Percentiles rank a stretch among this genome's conserved stretches.
These are phyloP conservation scores for Eragrostis nindensis DNA, from an alignment of 176 grass and related monocot genomes.

Conservation along the genomic window DNA sequence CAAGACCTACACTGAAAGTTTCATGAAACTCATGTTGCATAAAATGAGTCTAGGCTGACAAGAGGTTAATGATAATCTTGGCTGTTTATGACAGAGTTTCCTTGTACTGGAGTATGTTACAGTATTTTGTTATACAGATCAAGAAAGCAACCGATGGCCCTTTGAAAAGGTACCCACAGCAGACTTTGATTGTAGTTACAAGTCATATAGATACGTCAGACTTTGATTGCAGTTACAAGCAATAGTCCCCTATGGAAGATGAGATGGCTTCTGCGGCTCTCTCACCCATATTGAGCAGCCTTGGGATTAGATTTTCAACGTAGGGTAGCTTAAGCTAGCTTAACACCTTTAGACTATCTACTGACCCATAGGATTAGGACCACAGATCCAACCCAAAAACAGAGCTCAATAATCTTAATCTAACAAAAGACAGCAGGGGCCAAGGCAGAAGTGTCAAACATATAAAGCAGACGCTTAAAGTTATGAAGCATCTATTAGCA, in stretches of 20 bases:
- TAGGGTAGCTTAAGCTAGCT: neutral
- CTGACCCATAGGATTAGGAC: neutral
- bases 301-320: neutral
- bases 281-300: neutral
- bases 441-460: constrained; percentile 28
- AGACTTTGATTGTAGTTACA: constrained; percentile 21
- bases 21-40: constrained; percentile 36
- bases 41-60: constrained; percentile 15
- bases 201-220: neutral
- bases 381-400: constrained; percentile 18
- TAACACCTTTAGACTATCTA: neutral
- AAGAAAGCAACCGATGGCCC: constrained; percentile 37
- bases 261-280: constrained; percentile 33
- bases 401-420: constrained; percentile 31
- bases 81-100: constrained; percentile 15
- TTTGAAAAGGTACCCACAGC: constrained; percentile 1
- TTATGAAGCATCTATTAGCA: constrained; percentile 8
- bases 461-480: neutral
- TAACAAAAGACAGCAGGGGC: neutral
- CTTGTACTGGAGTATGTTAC: neutral
- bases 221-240: neutral
- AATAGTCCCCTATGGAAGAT: neutral
- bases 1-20: constrained; percentile 22
- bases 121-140: constrained; percentile 27
- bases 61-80: constrained; percentile 41